phyloP scores from a whole-genome alignment of 1,139 yeast species.

The Scheffersomyces segobiensis region DNA sequence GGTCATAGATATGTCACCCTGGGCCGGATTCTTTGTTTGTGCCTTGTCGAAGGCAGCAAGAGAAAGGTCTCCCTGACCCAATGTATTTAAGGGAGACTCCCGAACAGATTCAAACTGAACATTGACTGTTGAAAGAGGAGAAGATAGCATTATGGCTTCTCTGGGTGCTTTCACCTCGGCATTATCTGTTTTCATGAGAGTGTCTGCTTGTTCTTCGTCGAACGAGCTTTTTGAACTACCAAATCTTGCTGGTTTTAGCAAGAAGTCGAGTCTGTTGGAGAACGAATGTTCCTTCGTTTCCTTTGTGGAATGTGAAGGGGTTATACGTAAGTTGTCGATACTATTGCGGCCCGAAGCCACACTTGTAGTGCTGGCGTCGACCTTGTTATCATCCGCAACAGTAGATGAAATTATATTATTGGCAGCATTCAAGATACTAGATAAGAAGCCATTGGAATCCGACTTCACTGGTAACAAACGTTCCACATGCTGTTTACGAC shows the following conservation, averaged over 20 bases:
- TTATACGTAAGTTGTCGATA: background rate
- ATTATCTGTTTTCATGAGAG: background rate
- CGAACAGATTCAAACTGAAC: slow-evolving; percentile 61
- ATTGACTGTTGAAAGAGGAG: slow-evolving; percentile 19
- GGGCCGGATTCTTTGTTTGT: background rate
- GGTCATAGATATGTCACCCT: slow-evolving; percentile 9
- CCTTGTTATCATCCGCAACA: slow-evolving; percentile 7
- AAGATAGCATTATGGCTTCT: background rate
- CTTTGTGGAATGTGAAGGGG: slow-evolving; percentile 3
- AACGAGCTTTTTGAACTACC: slow-evolving; percentile 8
- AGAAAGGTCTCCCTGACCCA: slow-evolving; percentile 73
- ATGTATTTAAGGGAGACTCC: slow-evolving; percentile 55
- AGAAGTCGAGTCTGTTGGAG: slow-evolving; percentile 17
- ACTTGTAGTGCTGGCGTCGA: background rate
- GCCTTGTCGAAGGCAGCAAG: slow-evolving; percentile 51
- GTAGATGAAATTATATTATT: slow-evolving; percentile 6
- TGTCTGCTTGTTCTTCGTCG: slow-evolving; percentile 7
- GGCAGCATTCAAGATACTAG: slow-evolving; percentile 30
- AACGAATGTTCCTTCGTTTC: slow-evolving; percentile 9
- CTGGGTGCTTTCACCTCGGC: slow-evolving; percentile 1
- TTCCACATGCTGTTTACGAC: background rate
- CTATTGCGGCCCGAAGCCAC: background rate
- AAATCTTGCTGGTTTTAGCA: slow-evolving; percentile 17
- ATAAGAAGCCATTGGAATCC: slow-evolving; percentile 24
- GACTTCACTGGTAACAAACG: slow-evolving; percentile 8